Conservation (phyloP, 1,284 basidiomycete species). For the Bjerkandera adusta region DNA sequence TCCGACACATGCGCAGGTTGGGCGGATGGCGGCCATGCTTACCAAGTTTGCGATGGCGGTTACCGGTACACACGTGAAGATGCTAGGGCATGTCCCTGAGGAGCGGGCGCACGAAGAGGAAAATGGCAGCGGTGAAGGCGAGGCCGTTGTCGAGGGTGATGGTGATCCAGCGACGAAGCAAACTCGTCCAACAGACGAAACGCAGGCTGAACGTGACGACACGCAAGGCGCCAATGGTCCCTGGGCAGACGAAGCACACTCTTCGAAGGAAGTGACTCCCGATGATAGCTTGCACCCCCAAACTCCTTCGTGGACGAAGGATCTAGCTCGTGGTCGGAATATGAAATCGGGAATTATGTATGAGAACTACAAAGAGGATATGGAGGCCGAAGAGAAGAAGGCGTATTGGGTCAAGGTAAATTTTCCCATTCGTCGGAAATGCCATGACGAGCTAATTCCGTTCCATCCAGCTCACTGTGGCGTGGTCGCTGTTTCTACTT, state of each 20-base stretch:
- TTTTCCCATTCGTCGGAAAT: background rate
- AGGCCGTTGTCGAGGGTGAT: background rate
- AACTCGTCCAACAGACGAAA: no score
- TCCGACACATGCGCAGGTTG: slow-evolving; percentile 34
- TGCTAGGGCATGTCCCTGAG: slow-evolving; percentile 15
- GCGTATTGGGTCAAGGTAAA: slow-evolving; percentile 48
- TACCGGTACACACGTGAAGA: slow-evolving; percentile 24
- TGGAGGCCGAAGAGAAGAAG: slow-evolving; percentile 39
- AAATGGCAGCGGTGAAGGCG: background rate
- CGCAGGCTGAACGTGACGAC: no score
- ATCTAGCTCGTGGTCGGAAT: slow-evolving; percentile 18
- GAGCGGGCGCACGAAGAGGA: background rate
- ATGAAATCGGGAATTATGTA: slow-evolving; percentile 20
- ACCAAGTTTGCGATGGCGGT: slow-evolving; percentile 44
- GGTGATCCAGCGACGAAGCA: background rate
- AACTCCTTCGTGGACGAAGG: slow-evolving; percentile 22
- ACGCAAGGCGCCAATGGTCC: background rate
- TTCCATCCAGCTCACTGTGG: slow-evolving; percentile 37
- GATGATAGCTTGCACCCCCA: slow-evolving; percentile 13
- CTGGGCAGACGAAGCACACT: background rate
- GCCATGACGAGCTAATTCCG: background rate
- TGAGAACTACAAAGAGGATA: slow-evolving; percentile 22
- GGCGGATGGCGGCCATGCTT: slow-evolving; percentile 51
- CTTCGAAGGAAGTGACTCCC: slow-evolving; percentile 6
- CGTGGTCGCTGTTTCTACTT: slow-evolving; percentile 47